Base-by-base conservation (phyloP, 257 asterid species). In the Salvia rosmarinus region DNA sequence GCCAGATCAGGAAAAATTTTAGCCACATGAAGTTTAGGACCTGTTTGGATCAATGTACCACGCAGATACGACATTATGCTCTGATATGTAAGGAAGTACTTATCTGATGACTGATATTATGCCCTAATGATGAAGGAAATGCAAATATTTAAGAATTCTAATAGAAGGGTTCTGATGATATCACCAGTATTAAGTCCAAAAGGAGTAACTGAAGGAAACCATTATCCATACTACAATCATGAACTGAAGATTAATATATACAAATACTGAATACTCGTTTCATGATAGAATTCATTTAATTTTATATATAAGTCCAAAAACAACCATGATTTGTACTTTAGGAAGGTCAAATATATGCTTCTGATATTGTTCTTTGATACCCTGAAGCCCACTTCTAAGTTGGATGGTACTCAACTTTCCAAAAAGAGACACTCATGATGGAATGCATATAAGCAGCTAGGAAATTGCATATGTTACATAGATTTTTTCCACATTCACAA, bases 11-110 rank as follows among this genome's bases (percentile, higher is more conserved):
- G 74, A 94, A 84, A 83, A 94, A 94, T 71, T 94, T 94, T 64
- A 94, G 95, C 98, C 98, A 94, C 97, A 91, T 91, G 85, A 94
- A 94, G 82, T 85, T 94, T 19, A 94, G 87, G 47, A 94, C 97
- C 98, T 93, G 89, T 67, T 77, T 47, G 46, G 21, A 80, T 68
- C 54, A 75, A 64, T 16, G 62, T 30, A 70, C 34, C 47, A 35
- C 17, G 67, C 61, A 23, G 59, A 70, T 59, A 59, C 4, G 21
- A 19, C 64, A 67, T 67, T 51, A 65, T 42, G 37, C 70, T 60
- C 66, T 44, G 67, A 60, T 39, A 51, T 46, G 32, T 12, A 40
- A 42, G 9, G 28, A 52, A 39, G 34, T 73, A 57, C 35, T 32
- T 3, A 20, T 21, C n/a, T n/a, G n/a, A n/a, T n/a, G n/a, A n/a